These are phyloP conservation scores for Nicotiana tomentosiformis DNA, from an alignment of 257 asterid genomes.

Conservation along the genomic window DNA sequence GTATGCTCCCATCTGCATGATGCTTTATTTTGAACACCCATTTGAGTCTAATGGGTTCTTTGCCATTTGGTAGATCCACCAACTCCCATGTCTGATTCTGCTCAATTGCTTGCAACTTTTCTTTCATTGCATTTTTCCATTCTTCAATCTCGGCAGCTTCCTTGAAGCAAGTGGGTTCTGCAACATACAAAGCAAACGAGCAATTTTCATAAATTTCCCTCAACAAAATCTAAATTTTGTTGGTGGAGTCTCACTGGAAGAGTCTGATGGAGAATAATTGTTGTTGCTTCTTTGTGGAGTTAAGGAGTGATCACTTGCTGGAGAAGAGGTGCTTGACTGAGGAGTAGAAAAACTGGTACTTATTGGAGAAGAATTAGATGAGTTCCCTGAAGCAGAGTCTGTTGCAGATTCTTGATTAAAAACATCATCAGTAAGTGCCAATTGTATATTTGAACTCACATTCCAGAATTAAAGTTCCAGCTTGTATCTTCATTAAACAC, in stretches of 20 bases:
- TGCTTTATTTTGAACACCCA: background rate
- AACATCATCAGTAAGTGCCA: background rate
- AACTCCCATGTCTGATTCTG: constrained; percentile 1
- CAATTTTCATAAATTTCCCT: background rate
- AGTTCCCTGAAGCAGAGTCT: background rate
- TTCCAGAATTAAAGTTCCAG: background rate
- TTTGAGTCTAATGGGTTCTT: background rate
- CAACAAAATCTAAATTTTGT: background rate
- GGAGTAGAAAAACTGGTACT: background rate
- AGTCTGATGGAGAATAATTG: background rate
- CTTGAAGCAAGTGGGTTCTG: background rate
- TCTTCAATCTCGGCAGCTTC: background rate
- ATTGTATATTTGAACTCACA: background rate
- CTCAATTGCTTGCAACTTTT: background rate
- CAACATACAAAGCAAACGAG: background rate
- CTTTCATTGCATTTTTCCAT: background rate
- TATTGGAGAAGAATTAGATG: background rate
- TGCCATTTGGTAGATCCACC: background rate
- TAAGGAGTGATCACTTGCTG: background rate
- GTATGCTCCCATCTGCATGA: background rate
- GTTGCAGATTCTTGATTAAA: background rate
- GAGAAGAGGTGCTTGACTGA: background rate
- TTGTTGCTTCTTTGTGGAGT: background rate
- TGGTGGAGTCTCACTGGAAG: background rate
- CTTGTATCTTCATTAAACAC: background rate